These are phyloP conservation scores for Glycine latifolia DNA, from an alignment of 306 rosid genomes.

Conservation along the genomic window DNA sequence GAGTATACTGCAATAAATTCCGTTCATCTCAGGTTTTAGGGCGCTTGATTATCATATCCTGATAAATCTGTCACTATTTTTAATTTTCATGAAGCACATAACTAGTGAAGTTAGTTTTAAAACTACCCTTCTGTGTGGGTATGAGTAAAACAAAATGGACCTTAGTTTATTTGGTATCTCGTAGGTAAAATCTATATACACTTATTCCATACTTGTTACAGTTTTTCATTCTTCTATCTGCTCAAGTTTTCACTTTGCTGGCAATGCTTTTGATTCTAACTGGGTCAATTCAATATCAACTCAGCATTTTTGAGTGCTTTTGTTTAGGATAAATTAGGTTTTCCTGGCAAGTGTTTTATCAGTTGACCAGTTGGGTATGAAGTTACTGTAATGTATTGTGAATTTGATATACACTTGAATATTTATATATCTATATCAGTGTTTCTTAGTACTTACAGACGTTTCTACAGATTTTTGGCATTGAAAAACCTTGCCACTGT, in stretches of 20 bases:
- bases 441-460: conserved; percentile 37
- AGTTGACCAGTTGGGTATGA: conserved; percentile 20
- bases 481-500: conserved; percentile 94
- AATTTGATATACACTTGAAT: conserved; percentile 30
- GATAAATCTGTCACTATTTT: conserved; percentile 17
- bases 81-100: conserved; percentile 11
- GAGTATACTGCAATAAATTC: neutral
- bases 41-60: conserved; percentile 25
- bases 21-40: conserved; percentile 15
- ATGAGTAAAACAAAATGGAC: conserved; percentile 6
- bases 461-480: conserved; percentile 83
- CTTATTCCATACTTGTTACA: conserved; percentile 25
- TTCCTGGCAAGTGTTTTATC: conserved; percentile 9
- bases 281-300: conserved; percentile 26
- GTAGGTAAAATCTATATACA: conserved; percentile 23
- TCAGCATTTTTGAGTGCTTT: conserved; percentile 27
- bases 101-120: conserved; percentile 23
- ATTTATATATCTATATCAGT: neutral
- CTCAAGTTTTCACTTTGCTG: conserved; percentile 19
- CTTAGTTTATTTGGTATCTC: neutral
- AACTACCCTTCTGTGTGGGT: neutral
- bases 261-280: conserved; percentile 36
- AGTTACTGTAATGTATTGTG: conserved; percentile 22
- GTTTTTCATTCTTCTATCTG: conserved; percentile 15
- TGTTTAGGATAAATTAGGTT: conserved; percentile 28